Base-by-base conservation (phyloP, 1,284 basidiomycete species). In the Heliocybe sulcata region DNA sequence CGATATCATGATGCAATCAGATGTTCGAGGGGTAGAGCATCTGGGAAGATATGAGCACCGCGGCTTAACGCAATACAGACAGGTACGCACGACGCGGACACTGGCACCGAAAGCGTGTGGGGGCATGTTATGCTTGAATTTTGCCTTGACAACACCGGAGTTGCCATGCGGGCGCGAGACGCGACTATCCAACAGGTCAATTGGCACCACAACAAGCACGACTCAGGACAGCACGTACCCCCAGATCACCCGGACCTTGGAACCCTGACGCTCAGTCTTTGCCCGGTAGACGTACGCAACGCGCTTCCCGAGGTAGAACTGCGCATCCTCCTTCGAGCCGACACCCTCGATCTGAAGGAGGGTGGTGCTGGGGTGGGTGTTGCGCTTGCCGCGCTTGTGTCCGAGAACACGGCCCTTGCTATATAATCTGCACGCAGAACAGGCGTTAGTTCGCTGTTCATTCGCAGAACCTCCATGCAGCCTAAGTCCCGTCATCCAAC, bases 251-350 rank as follows among this genome's bases (percentile, higher is more conserved):
- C 94, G 90, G 70, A 97, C 80, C 75, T 94, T 94, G 65, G 90
- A 90, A 60, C 94, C 94, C 72, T 89, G 87, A 62, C 95, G 83
- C 75, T 93, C 90, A 70, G 85, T 83, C 81, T 96, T 94, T 60
- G 93, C 94, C 73, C 88, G 89, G 87, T 99, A 99, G 66, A 99
- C 94, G 77, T 91, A 99, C 60, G 96, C 97, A 63, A 99, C 82
- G 65, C 96, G 92, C 94, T 99, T 99, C 73, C 96, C 97, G 60
- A 98, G 85, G 83, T 99, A 99, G 77, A 94, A 96, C 73, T 95
- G 90, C 54, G 95, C 93, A 67, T 97, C 94, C 78, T 97, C 86
- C 77, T 94, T 92, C 67, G 79, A 87, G 65, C 87, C 85, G 57
- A 98, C 95, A 72, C 96, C 96, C 80, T 99, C 96, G 71, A 99